phyloP scores from a whole-genome alignment of 495 filamentous ascomycete species.

The Aeminium ludgeri region DNA sequence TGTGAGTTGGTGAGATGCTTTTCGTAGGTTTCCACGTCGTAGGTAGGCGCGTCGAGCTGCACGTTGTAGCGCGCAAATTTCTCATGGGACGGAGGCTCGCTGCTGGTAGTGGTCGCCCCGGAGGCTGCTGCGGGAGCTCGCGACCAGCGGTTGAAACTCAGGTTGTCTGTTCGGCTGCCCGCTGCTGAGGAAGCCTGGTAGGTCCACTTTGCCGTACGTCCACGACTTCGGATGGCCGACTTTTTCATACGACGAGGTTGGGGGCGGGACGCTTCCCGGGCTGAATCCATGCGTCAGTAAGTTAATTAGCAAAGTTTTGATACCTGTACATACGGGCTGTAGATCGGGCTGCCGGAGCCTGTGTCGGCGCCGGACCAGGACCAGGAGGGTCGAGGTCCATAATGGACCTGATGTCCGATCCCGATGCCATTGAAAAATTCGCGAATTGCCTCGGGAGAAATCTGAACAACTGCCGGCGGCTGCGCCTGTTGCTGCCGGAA shows the following conservation, averaged over 20 bases:
- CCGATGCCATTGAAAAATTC: conserved; percentile 1
- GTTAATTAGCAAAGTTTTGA: neutral
- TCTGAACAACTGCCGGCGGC: neutral
- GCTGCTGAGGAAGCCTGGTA: neutral
- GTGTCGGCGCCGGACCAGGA: neutral
- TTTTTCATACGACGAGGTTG: neutral
- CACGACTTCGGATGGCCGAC: neutral
- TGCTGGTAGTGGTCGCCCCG: neutral
- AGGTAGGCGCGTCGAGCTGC: conserved; percentile 52
- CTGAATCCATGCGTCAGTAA: neutral
- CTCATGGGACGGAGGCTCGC: neutral
- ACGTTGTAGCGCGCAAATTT: conserved; percentile 69
- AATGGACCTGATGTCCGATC: neutral
- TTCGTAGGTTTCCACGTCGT: conserved; percentile 75
- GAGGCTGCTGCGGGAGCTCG: no score
- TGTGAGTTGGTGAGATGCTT: conserved; percentile 50
- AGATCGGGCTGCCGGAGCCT: neutral
- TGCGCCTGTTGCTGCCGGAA: no score
- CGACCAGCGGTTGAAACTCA: no score
- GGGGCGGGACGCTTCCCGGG: neutral
- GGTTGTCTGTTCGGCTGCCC: neutral
- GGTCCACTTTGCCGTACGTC: neutral
- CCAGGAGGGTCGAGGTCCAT: conserved; percentile 1
- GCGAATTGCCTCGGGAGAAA: neutral
- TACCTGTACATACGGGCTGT: neutral